These are phyloP conservation scores for Flaveria brownii DNA, from an alignment of 129 eudicot genomes.

Conservation along the genomic window DNA sequence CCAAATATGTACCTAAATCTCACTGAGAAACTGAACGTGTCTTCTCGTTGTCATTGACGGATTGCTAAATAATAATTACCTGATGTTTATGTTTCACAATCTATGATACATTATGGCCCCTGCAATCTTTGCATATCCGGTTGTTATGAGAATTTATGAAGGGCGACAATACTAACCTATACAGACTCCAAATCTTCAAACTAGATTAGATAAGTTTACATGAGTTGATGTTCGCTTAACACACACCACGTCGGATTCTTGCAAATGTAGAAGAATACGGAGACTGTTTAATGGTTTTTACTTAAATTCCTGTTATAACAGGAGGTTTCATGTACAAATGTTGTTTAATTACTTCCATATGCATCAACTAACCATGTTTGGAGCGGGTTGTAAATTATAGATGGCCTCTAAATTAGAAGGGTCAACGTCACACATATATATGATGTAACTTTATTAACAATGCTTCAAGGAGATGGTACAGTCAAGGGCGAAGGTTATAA, in stretches of 20 bases:
- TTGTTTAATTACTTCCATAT: not conserved
- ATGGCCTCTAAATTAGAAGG: not conserved
- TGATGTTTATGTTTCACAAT: not conserved
- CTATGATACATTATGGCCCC: not conserved
- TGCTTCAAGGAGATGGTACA: not conserved
- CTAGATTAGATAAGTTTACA: not conserved
- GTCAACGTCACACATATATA: not conserved
- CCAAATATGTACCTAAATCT: not conserved
- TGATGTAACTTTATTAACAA: not conserved
- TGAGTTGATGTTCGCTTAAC: not conserved
- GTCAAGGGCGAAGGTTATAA: too few species aligned
- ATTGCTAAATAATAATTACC: not conserved
- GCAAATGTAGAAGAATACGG: not conserved
- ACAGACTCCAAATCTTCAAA: not conserved
- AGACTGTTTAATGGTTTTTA: not conserved
- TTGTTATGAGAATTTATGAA: not conserved
- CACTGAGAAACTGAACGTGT: not conserved
- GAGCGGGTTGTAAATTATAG: not conserved
- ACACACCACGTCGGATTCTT: not conserved
- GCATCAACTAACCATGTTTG: conserved; percentile 1
- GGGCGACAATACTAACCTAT: not conserved
- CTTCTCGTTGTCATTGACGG: not conserved
- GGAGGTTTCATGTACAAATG: not conserved
- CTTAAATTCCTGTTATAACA: not conserved
- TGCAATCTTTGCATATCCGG: not conserved